These are phyloP conservation scores for Xylariaceae sp. DNA, from an alignment of 2,329 filamentous ascomycete species.

Conservation along the genomic window DNA sequence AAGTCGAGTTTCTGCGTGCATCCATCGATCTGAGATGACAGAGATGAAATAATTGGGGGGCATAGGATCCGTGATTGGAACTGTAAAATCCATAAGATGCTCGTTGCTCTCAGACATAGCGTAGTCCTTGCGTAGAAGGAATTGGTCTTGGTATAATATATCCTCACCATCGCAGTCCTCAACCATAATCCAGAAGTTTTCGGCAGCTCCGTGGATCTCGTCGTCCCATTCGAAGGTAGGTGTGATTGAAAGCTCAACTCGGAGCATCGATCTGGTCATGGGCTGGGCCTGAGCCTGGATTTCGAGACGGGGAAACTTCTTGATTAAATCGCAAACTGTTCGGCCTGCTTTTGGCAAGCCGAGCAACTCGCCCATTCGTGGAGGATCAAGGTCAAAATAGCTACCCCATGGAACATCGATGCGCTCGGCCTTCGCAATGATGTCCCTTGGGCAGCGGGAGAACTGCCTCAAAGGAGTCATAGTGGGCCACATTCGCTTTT, in stretches of 20 bases:
- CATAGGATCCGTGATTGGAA: conserved; percentile 95
- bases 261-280: conserved; percentile 88
- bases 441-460: conserved; percentile 72
- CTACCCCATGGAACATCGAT: conserved; percentile 91
- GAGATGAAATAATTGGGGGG: conserved; percentile 98
- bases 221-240: conserved; percentile 98
- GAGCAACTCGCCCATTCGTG: conserved; percentile 90
- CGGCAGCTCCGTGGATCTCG: conserved; percentile 76
- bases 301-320: conserved; percentile 90
- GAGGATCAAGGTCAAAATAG: conserved; percentile 95
- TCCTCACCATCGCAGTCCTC: conserved; percentile 98
- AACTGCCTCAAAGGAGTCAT: conserved; percentile 97
- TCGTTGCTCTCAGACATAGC: conserved; percentile 82
- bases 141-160: conserved; percentile 90
- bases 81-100: conserved; percentile 92
- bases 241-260: conserved; percentile 83
- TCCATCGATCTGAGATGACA: conserved; percentile 92
- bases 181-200: conserved; percentile 95
- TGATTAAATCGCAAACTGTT: conserved; percentile 77
- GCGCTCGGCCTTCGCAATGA: conserved; percentile 86
- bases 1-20: conserved; percentile 93
- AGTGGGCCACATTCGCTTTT: conserved; percentile 99
- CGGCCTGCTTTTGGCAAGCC: conserved; percentile 86
- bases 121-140: conserved; percentile 86
- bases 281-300: conserved; percentile 92